Conservation (phyloP, 768 basidiomycete species). For the Rhodosporidiobolus sp. region DNA sequence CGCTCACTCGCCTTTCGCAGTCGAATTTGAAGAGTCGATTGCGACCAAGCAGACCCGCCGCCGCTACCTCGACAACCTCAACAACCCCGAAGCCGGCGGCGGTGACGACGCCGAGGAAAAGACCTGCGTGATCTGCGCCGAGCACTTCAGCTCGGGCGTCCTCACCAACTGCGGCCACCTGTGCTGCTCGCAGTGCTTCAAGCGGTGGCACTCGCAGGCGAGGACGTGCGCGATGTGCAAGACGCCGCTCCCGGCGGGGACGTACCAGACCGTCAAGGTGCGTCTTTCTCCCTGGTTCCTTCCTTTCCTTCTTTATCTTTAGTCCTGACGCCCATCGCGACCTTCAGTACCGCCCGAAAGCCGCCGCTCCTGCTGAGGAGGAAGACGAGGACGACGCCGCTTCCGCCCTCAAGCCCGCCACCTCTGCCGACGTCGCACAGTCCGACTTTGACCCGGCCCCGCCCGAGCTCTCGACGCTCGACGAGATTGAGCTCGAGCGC, state of each 20-base stretch:
- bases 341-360: constrained; percentile 18
- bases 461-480: constrained; percentile 12
- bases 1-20: neutral
- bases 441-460: neutral
- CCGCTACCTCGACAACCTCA: constrained; percentile 38
- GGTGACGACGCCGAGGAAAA: constrained; percentile 21
- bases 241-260: neutral
- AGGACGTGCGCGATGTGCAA: constrained; percentile 41
- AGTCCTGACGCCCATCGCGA: no score
- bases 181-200: constrained; percentile 36
- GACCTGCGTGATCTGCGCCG: constrained; percentile 39
- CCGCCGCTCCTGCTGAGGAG: neutral
- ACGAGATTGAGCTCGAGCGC: neutral
- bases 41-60: constrained; percentile 17
- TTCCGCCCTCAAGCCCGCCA: neutral
- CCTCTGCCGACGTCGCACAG: constrained; percentile 10
- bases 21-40: constrained; percentile 1
- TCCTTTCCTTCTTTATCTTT: neutral
- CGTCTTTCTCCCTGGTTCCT: neutral
- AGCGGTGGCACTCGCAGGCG: constrained; percentile 20
- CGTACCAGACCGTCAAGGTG: constrained; percentile 19
- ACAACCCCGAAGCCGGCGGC: constrained; percentile 8
- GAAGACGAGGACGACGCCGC: neutral
- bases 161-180: constrained; percentile 41
- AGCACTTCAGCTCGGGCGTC: constrained; percentile 24